These are phyloP conservation scores for Groenewaldozyma tartarivorans DNA, from an alignment of 805 yeast species.

Conservation along the genomic window DNA sequence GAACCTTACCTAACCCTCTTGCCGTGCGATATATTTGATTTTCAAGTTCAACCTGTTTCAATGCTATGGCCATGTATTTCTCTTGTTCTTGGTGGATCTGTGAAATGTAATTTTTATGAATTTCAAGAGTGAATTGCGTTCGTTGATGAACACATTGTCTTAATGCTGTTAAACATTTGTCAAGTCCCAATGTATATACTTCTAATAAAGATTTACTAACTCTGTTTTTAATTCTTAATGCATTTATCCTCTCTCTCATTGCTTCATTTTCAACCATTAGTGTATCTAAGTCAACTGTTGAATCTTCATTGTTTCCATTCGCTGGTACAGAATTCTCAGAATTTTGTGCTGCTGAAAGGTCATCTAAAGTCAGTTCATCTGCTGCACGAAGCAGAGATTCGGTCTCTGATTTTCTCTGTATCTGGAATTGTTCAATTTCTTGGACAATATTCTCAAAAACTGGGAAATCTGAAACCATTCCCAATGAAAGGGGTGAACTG, in stretches of 20 bases:
- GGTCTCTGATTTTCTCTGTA: neutral
- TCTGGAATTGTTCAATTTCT: neutral
- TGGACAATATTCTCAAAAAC: neutral
- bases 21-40: slow-evolving; percentile 8
- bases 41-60: slow-evolving; percentile 15
- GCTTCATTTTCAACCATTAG: slow-evolving; percentile 11
- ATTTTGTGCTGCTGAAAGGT: neutral
- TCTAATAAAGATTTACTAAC: slow-evolving; percentile 12
- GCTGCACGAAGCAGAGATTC: slow-evolving; percentile 11
- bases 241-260: slow-evolving; percentile 10
- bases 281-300: slow-evolving; percentile 5
- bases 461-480: neutral
- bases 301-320: slow-evolving; percentile 7
- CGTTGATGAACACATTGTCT: slow-evolving; percentile 13
- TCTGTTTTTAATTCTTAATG: slow-evolving; percentile 7
- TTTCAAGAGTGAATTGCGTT: slow-evolving; percentile 12
- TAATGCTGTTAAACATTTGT: slow-evolving; percentile 13
- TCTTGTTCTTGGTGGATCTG: slow-evolving; percentile 14
- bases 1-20: slow-evolving; percentile 11
- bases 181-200: slow-evolving; percentile 11
- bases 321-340: neutral
- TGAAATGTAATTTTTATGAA: slow-evolving; percentile 14
- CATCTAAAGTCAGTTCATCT: slow-evolving; percentile 8
- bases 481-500: slow-evolving; percentile 2
- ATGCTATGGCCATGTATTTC: slow-evolving; percentile 12